Conservation (phyloP, 805 yeast species). For the Candida lessepsii region DNA sequence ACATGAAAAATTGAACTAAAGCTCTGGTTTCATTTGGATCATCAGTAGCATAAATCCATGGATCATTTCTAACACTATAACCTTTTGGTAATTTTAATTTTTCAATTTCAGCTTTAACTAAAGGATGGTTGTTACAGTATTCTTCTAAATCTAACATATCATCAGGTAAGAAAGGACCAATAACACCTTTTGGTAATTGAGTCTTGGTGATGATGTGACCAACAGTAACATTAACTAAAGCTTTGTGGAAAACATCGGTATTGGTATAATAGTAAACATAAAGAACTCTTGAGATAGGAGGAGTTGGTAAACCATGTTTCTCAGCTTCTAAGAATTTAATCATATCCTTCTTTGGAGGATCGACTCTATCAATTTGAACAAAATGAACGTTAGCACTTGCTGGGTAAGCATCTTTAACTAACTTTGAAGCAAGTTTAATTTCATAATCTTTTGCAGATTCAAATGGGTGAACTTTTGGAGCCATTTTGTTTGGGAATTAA, state of each 20-base stretch:
- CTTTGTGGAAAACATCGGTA: constrained; percentile 59
- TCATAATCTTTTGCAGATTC: constrained; percentile 60
- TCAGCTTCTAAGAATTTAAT: constrained; percentile 66
- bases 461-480: constrained; percentile 47
- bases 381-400: constrained; percentile 58
- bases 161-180: constrained; percentile 72
- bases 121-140: constrained; percentile 51
- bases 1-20: constrained; percentile 73
- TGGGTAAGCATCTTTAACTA: constrained; percentile 57
- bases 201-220: constrained; percentile 61
- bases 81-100: constrained; percentile 62
- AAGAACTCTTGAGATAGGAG: constrained; percentile 65
- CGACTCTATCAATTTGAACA: constrained; percentile 63
- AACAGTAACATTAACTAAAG: constrained; percentile 62
- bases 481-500: background rate
- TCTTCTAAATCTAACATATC: constrained; percentile 57
- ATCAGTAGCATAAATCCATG: constrained; percentile 87
- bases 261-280: constrained; percentile 66
- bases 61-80: constrained; percentile 60
- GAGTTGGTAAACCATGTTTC: constrained; percentile 46
- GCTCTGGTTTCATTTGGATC: constrained; percentile 58
- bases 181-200: constrained; percentile 56
- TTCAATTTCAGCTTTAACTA: constrained; percentile 60
- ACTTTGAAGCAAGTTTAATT: constrained; percentile 54
- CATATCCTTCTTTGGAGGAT: constrained; percentile 79